Base-by-base conservation (phyloP, 2,329 filamentous ascomycete species). In the Aspergillus versicolor region DNA sequence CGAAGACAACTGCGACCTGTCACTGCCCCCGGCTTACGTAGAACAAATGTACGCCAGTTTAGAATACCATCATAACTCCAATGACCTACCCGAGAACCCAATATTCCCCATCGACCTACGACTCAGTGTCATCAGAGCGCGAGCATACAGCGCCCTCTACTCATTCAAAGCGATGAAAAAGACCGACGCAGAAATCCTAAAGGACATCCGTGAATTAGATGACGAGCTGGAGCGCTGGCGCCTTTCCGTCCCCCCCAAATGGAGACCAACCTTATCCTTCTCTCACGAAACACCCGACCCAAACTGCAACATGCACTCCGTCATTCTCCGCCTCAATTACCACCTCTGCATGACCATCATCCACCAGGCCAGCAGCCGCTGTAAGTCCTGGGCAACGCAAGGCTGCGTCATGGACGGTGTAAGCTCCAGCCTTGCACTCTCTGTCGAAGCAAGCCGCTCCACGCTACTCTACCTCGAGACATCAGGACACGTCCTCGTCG, bases 161-260 rank as follows among this genome's bases (percentile, higher is more conserved):
- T 84, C 83, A 0, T 71, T 76, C 4, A 66, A 74, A 3, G 77
- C 80, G 0, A 63, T 78, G 2, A 73, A 74, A 12, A 85, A 84
- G 58, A 76, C 80, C 0, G 82, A 84, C 41, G 81, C 82, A 0
- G 81, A 85, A 54, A 67, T 85, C 0, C 70, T 86, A 2, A 76
- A 77, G 9, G 77, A 81, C 3, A 84, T 86, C 12, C 78, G 83
- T 5, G 79, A 84, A 64, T 70, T 86, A 0, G 83, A 86, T 56
- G 79, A 82, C 21, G 81, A 84, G 30, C 70, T 86, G 0, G 83
- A 86, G 46, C 66, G 67, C 12, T 86, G 83, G 83, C 75, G 84
- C 1, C 61, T 77, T 1, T 81, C 81, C 0, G 64, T 85, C 0
- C 79, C 80, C 0, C 62, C 65, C 0, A 61, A 72, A 6, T 79